phyloP scores from a whole-genome alignment of 1,139 yeast genomes.

The Ogataea hybrid region DNA sequence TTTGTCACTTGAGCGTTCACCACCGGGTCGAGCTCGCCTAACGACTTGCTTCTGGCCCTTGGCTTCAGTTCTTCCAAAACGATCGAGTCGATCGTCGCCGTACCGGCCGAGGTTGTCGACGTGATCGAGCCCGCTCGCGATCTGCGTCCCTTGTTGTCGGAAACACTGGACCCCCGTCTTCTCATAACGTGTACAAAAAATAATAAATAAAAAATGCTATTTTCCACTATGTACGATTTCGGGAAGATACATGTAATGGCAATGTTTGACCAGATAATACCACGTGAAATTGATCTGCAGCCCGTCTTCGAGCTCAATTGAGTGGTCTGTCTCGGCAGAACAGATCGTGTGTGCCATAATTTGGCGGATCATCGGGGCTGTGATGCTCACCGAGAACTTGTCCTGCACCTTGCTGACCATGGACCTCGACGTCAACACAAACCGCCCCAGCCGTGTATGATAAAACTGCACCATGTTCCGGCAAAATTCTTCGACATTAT shows the following conservation, averaged over 20 bases:
- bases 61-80: not conserved
- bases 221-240: constrained; percentile 1
- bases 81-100: not conserved
- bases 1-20: no score
- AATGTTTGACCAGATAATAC: constrained; percentile 1
- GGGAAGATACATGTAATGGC: constrained; percentile 5
- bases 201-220: constrained; percentile 2
- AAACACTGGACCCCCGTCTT: constrained; percentile 25
- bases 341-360: no score
- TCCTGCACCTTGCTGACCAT: not conserved
- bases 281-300: not conserved
- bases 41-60: constrained; percentile 1
- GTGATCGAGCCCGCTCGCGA: constrained; percentile 53
- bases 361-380: not conserved
- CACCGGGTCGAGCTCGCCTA: not conserved
- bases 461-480: not conserved
- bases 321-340: no score
- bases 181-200: constrained; percentile 17
- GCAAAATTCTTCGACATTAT: not conserved
- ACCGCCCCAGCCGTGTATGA: not conserved
- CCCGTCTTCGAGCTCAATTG: no score
- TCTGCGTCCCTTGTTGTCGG: constrained; percentile 23
- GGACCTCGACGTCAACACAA: not conserved
- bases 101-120: not conserved
- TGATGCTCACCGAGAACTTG: not conserved